Conservation (phyloP, 345 rosid genomes). For the Acer saccharum region DNA sequence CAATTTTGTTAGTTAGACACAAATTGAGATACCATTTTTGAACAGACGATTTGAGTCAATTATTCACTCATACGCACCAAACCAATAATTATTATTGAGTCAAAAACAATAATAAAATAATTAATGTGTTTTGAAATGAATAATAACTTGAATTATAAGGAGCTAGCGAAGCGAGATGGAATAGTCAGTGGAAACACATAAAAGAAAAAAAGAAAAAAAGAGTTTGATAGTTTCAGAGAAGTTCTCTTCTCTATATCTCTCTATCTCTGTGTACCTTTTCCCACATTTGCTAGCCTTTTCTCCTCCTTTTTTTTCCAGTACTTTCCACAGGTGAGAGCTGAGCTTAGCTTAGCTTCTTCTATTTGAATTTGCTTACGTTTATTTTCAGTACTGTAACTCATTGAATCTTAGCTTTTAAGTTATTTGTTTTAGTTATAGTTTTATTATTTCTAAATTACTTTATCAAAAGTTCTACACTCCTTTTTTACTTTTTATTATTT, state of each 20-base stretch:
- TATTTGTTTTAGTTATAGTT: constrained; percentile 25
- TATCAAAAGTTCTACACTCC: constrained; percentile 19
- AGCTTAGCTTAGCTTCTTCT: neutral
- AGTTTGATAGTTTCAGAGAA: neutral
- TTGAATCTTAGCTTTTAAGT: constrained; percentile 61
- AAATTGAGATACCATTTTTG: no score
- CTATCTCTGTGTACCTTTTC: neutral
- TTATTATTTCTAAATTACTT: constrained; percentile 20
- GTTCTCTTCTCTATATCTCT: neutral
- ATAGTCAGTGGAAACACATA: neutral
- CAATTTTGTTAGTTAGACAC: no score
- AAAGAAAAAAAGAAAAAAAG: neutral
- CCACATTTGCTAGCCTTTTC: constrained; percentile 9
- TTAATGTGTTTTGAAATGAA: no score
- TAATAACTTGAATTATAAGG: no score
- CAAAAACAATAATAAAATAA: no score
- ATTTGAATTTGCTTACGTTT: constrained; percentile 5
- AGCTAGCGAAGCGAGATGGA: no score
- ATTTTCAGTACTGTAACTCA: constrained; percentile 17
- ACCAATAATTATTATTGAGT: no score
- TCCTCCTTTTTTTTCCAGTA: constrained; percentile 1
- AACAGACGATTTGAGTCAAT: no score
- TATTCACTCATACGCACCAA: no score
- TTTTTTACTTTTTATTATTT: neutral
- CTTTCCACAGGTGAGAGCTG: constrained; percentile 9